Percentiles rank a stretch among this genome's conserved stretches.
phyloP scores from a whole-genome alignment of 106 monocot species.

The Alisma plantagoaquatica region DNA sequence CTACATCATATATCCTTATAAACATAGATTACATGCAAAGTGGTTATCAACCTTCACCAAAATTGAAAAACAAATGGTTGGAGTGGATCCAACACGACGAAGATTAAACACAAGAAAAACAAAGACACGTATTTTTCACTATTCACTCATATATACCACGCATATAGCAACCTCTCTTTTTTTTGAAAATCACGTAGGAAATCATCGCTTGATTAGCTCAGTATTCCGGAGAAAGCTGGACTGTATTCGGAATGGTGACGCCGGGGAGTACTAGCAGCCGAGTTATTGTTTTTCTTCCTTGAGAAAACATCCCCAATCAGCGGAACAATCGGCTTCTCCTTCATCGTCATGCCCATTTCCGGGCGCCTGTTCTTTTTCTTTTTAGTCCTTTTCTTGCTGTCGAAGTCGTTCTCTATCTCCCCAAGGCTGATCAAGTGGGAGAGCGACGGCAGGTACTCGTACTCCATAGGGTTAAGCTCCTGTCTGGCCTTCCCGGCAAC shows the following conservation, averaged over 20 bases:
- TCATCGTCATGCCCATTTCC: slow-evolving; percentile 20
- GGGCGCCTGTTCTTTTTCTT: slow-evolving; percentile 18
- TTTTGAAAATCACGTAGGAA: too few species aligned
- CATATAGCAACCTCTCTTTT: too few species aligned
- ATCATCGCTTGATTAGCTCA: too few species aligned
- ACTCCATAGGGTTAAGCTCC: slow-evolving; percentile 22
- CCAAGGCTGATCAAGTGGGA: slow-evolving; percentile 40
- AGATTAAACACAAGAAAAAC: not conserved
- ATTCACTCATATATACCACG: too few species aligned
- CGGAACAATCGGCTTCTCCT: slow-evolving; percentile 75
- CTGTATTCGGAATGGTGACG: slow-evolving; percentile 10
- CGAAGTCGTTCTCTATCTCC: slow-evolving; percentile 18
- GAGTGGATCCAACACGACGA: too few species aligned
- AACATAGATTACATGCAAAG: too few species aligned
- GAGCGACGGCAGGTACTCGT: slow-evolving; percentile 46
- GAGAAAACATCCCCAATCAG: slow-evolving; percentile 66
- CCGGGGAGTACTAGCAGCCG: slow-evolving; percentile 4
- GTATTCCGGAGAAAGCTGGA: slow-evolving; percentile 10
- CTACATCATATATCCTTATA: too few species aligned
- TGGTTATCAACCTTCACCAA: too few species aligned
- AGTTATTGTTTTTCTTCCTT: slow-evolving; percentile 25
- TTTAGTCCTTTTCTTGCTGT: too few species aligned
- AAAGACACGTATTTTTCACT: too few species aligned
- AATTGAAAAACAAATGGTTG: too few species aligned
- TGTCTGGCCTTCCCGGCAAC: slow-evolving; percentile 3